Evolutionary conservation across 768 basidiomycete genomes (phyloP), one percentile per base, ranked within the genome.

Genomic region (Trametes coccinea): DNA sequence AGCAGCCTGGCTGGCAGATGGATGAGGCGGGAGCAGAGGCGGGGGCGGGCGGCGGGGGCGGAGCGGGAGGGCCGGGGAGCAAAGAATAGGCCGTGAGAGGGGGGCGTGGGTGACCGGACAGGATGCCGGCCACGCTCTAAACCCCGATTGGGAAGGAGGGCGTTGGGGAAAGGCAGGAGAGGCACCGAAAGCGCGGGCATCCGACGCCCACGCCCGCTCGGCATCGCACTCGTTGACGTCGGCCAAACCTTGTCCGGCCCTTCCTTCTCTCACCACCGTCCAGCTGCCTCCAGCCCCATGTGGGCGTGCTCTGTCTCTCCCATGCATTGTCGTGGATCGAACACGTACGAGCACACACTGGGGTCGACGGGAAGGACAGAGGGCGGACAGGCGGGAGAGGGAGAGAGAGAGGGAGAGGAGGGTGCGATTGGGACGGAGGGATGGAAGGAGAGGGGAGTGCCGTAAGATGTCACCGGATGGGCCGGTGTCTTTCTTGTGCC

Each of bases 41-140:
- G 41, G 60, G 40, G 27, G 29, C 14, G 31, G 56, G 51, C 9
- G 37, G 17, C 40, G 31, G 33, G 53, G 52, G 49, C 44, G 53
- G 41, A 44, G 5, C 16, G 34, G 48, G 8, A n/a, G 17, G 50
- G 50, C 57, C 62, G 62, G 62, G 56, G 48, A 63, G 62, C 62
- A 63, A 59, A 63, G 58, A 58, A 63, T 39, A 63, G 62, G 43
- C 62, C 62, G 62, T 59, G 52, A 41, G 17, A 27, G 22, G 49
- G 47, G 56, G 34, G 34, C 56, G 62, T 55, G 56, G 53, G 50
- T 40, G 34, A 39, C 49, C 43, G 49, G 55, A 51, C 2, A 30
- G 55, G 55, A 56, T 7, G 50, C 61, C 61, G 60, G 55, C 9
- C 43, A 41, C 14, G 30, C 57, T 27, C 8, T 27, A 16, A 40